Base-by-base conservation (phyloP, 345 rosid genomes). In the Salix koriyanagi region DNA sequence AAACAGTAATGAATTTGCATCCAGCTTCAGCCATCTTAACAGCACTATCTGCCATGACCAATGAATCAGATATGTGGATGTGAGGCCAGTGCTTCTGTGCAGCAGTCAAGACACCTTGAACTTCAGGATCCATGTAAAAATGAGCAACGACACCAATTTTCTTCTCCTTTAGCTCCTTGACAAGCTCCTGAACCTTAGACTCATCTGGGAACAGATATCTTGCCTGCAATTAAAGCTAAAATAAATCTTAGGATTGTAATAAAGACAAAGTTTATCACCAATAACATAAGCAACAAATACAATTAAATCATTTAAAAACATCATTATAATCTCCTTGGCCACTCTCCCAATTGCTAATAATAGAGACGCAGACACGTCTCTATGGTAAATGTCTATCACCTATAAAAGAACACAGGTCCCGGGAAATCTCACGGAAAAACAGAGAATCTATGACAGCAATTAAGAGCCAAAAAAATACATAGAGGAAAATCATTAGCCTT, bases 51-150 rank as follows among this genome's bases (percentile, higher is more conserved):
- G 99, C 99, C 99, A 93, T 96, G 77, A 93, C 91, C 84, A 96
- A 87, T 8, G 99, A 96, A 86, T 96, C 98, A 14, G 98, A 93
- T 79, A 96, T 91, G 80, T 88, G 82, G 56, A 96, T 94, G 75
- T 93, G 97, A 60, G 99, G 97, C 98, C 99, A 93, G 66, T 87
- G 82, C 87, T 91, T 89, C 83, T 88, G 90, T 34, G 99, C 98
- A 76, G 97, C 92, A 65, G 98, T 94, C 79, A 96, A 87, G 74
- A 96, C 86, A 28, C 98, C 98, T 87, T 96, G 99, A 76, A 96
- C 99, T 89, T 96, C 97, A 73, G 99, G 99, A 82, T 94, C 99
- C 98, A 93, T 92, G 79, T 94, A 96, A 77, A 94, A 96, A 76
- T 93, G 99, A 67, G 98, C 97, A 56, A 87, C 92, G 18, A 96